phyloP scores from a whole-genome alignment of 2,329 filamentous ascomycete species.

The Incumbomyces lentus region DNA sequence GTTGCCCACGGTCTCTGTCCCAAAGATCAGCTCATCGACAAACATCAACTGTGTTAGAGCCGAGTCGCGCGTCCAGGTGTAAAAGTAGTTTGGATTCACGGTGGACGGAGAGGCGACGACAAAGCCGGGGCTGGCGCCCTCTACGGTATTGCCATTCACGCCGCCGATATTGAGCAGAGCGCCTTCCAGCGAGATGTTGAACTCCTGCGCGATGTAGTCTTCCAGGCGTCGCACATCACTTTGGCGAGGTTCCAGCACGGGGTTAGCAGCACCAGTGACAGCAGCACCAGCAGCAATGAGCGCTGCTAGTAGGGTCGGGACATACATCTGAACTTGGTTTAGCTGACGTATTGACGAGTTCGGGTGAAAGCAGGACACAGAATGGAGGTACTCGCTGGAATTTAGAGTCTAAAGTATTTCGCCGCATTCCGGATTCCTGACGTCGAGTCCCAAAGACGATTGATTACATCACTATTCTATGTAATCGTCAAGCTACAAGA shows the following conservation, averaged over 20 bases:
- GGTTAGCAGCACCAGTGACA: conserved; percentile 4
- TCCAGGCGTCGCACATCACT: conserved; percentile 12
- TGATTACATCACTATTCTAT: too few relatives aligned
- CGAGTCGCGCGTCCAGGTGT: conserved; percentile 69
- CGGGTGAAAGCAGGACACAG: too few relatives aligned
- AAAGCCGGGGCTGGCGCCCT: conserved; percentile 41
- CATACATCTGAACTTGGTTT: neutral
- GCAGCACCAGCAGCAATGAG: conserved; percentile 5
- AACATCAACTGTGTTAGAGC: conserved; percentile 60
- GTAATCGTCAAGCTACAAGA: too few relatives aligned
- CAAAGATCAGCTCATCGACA: conserved; percentile 56
- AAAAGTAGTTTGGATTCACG: conserved; percentile 53
- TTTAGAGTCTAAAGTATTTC: too few relatives aligned
- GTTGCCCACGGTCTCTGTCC: conserved; percentile 48
- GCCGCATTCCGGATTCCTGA: too few relatives aligned
- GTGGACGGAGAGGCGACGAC: conserved; percentile 50
- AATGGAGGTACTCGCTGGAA: too few relatives aligned
- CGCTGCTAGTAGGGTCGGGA: neutral
- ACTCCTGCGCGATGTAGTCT: conserved; percentile 36
- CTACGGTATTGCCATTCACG: conserved; percentile 35
- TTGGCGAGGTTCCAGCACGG: conserved; percentile 10
- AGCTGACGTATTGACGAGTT: too few relatives aligned
- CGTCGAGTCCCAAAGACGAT: too few relatives aligned
- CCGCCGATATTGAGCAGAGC: conserved; percentile 48
- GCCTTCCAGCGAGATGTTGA: conserved; percentile 42